Base-by-base conservation (phyloP, 106 monocot species). In the Xerophyta viscosa region DNA sequence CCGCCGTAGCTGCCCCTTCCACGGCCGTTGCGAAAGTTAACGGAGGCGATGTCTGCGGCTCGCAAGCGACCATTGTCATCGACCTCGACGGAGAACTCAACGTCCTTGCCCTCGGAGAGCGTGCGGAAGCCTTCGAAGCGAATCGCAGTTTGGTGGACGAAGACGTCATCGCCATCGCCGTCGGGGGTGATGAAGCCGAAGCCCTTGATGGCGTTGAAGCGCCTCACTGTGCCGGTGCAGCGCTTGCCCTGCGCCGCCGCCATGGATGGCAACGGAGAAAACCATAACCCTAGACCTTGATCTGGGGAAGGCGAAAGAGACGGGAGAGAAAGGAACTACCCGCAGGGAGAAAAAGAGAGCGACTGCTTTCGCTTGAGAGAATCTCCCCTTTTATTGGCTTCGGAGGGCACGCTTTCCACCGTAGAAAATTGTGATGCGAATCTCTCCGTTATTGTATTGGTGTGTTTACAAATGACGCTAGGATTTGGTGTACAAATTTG, bases 121-220 rank as follows among this genome's bases (percentile, higher is more conserved):
- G 45, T 23, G 19, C 65, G 65, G 45, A 65, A 72, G 9, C 72
- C n/a, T 57, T 57, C 59, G 24, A 31, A 15, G 14, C 24, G 46
- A 46, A 72, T 66, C 3, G 64, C 39, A 8, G 50, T 50, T 51
- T 66, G 65, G 58, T 72, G 72, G 19, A 72, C 65, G 65, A 72
- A 72, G 58, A 72, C 17, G 17, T 54, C 54, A 23, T 58, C 58
- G 42, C 26, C 24, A 42, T 26, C 48, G 22, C 21, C 71, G 14
- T 64, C 64, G 0, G 72, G 65, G 20, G 52, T 18, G 50, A 72
- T 72, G 72, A 72, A 72, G 2, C 72, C 72, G 31, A 65, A 72
- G 7, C 72, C 72, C 66, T 58, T 72, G 30, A 15, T 2, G 15
- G 41, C 52, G 20, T 22, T 57, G 58, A 72, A 72, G 65, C 72